Evolutionary conservation across 2,329 filamentous ascomycete genomes (phyloP).

Genomic region (Pyrenophora tritici-repentis): DNA sequence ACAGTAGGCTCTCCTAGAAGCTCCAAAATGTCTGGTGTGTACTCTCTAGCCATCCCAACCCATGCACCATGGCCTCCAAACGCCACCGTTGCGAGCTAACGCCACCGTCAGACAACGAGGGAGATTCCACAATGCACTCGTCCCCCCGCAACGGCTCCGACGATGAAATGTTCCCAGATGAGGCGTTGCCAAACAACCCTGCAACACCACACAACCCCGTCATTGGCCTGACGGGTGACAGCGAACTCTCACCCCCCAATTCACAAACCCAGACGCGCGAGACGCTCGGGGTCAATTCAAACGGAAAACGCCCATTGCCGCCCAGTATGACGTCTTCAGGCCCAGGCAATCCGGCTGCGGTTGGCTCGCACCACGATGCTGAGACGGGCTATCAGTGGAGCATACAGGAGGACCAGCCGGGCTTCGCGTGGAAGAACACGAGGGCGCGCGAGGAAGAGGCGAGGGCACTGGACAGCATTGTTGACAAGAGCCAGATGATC

Average conservation of each 20-base stretch:
- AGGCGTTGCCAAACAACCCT: conserved; percentile 42
- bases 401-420: conserved; percentile 45
- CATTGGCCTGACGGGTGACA: conserved; percentile 30
- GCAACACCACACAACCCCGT: conserved; percentile 49
- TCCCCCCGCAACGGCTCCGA: conserved; percentile 45
- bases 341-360: conserved; percentile 7
- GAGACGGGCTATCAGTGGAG: conserved; percentile 47
- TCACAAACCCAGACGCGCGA: conserved; percentile 50
- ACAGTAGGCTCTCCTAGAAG: neutral
- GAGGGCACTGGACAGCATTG: conserved; percentile 42
- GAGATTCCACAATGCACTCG: conserved; percentile 62
- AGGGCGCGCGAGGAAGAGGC: conserved; percentile 44
- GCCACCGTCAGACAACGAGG: conserved; percentile 54
- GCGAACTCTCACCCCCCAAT: conserved; percentile 61
- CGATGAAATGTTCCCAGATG: conserved; percentile 52
- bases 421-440: conserved; percentile 46
- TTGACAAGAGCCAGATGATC: conserved; percentile 43
- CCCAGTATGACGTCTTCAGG: conserved; percentile 19
- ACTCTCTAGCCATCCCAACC: neutral
- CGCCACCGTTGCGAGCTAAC: conserved; percentile 16
- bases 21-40: conserved; percentile 20
- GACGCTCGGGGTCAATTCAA: conserved; percentile 40
- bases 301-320: conserved; percentile 44
- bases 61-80: conserved; percentile 18
- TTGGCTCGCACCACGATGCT: conserved; percentile 20